phyloP scores from a whole-genome alignment of 225 moss, liverwort and hornwort genomes.

The Climacium dendroides region DNA sequence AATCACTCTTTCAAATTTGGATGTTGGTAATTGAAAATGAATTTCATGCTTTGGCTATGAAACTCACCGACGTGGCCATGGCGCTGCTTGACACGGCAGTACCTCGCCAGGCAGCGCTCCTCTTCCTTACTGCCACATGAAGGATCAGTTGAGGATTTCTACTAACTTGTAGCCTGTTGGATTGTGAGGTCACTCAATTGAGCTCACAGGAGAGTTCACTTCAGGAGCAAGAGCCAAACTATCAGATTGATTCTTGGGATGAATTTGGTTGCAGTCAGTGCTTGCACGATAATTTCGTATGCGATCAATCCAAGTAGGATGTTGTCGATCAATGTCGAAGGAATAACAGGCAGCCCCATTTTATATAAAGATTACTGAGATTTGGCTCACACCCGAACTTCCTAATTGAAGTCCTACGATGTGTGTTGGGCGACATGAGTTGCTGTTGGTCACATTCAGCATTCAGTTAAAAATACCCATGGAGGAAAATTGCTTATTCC shows the following conservation, averaged over 20 bases:
- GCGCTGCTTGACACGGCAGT: no score
- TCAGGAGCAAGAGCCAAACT: neutral
- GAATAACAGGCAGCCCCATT: no score
- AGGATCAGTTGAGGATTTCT: neutral
- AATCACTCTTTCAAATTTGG: neutral
- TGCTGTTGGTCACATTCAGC: neutral
- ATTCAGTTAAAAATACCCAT: neutral
- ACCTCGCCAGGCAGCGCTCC: no score
- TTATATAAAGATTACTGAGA: neutral
- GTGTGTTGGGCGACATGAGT: neutral
- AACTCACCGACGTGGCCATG: no score
- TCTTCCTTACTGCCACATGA: no score
- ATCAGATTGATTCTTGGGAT: neutral
- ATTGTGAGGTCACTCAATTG: neutral
- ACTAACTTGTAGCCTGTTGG: neutral
- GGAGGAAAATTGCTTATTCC: no score
- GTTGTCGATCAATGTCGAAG: neutral
- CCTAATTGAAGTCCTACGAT: neutral
- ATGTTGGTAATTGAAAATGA: no score
- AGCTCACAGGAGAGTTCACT: neutral
- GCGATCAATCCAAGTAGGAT: no score
- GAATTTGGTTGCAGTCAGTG: neutral
- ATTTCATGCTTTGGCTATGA: no score
- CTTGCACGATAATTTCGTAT: neutral
- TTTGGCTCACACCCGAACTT: neutral